A percentile compares a stretch with the other conserved stretches of the same genome.
phyloP scores from a whole-genome alignment of 2,329 filamentous ascomycete species.

The Colletotrichum coccodes region DNA sequence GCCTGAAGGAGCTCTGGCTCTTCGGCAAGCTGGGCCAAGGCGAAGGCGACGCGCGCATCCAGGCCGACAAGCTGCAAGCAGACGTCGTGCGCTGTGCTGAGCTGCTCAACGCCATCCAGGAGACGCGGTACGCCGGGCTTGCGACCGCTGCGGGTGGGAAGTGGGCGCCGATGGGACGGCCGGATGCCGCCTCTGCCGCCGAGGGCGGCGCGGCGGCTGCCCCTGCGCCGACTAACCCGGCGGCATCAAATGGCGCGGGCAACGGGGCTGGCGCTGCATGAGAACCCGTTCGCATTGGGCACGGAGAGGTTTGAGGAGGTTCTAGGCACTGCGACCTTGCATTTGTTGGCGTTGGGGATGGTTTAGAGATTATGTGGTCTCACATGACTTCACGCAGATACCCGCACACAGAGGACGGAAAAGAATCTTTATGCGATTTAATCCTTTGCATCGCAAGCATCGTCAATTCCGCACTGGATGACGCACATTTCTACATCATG shows the following conservation, averaged over 20 bases:
- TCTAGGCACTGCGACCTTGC: background rate
- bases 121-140: slow-evolving; percentile 43
- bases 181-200: slow-evolving; percentile 2
- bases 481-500: background rate
- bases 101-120: slow-evolving; percentile 48
- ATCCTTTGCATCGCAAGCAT: background rate
- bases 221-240: background rate
- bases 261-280: background rate
- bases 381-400: slow-evolving; percentile 2
- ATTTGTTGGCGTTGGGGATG: slow-evolving; percentile 21
- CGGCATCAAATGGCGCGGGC: background rate
- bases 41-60: slow-evolving; percentile 46
- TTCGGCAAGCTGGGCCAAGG: slow-evolving; percentile 52
- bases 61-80: slow-evolving; percentile 48
- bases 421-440: slow-evolving; percentile 5
- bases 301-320: background rate
- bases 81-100: slow-evolving; percentile 47
- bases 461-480: background rate
- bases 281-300: too few species aligned
- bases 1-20: slow-evolving; percentile 58
- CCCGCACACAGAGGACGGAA: slow-evolving; percentile 12
- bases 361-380: background rate
- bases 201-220: background rate
- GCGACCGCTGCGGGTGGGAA: slow-evolving; percentile 48
- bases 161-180: slow-evolving; percentile 43